phyloP scores from a whole-genome alignment of 192 early-diverging fungal genomes.

The Linnemannia elongata region DNA sequence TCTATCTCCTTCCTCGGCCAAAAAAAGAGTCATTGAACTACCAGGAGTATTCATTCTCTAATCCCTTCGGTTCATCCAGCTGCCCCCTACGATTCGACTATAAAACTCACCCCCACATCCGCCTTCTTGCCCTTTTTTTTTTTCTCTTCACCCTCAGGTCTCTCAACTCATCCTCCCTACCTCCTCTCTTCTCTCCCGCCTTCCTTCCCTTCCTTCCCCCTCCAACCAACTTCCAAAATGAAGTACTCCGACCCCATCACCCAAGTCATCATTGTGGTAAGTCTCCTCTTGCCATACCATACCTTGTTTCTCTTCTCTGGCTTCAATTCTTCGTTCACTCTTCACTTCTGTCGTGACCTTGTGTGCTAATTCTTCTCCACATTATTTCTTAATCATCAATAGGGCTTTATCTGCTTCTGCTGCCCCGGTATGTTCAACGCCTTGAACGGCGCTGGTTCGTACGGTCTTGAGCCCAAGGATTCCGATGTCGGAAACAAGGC shows the following conservation, averaged over 20 bases:
- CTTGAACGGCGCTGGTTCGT: slow-evolving; percentile 51
- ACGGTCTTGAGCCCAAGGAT: slow-evolving; percentile 32
- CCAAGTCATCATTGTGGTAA: slow-evolving; percentile 54
- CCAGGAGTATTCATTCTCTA: neutral
- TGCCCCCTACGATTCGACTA: neutral
- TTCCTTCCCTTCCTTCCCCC: slow-evolving; percentile 9
- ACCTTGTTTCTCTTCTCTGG: neutral
- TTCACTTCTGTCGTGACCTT: neutral
- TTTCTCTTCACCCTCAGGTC: slow-evolving; percentile 25
- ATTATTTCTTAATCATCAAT: slow-evolving; percentile 54
- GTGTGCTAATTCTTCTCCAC: neutral
- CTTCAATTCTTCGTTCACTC: neutral
- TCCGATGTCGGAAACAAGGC: slow-evolving; percentile 72
- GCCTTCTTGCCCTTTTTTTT: slow-evolving; percentile 16
- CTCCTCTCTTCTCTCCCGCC: slow-evolving; percentile 4
- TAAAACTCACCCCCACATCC: slow-evolving; percentile 20
- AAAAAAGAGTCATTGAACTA: neutral
- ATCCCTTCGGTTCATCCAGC: neutral
- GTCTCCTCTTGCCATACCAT: neutral
- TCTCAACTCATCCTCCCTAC: slow-evolving; percentile 8
- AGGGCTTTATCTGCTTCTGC: slow-evolving; percentile 82
- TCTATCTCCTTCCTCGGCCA: neutral
- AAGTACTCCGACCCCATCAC: slow-evolving; percentile 44
- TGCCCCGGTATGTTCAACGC: slow-evolving; percentile 86
- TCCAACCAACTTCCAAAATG: slow-evolving; percentile 12